Evolutionary conservation across 352 stramenopile genomes (phyloP), one percentile per base, ranked within the genome.

Genomic region (Pythium rishiriense): DNA sequence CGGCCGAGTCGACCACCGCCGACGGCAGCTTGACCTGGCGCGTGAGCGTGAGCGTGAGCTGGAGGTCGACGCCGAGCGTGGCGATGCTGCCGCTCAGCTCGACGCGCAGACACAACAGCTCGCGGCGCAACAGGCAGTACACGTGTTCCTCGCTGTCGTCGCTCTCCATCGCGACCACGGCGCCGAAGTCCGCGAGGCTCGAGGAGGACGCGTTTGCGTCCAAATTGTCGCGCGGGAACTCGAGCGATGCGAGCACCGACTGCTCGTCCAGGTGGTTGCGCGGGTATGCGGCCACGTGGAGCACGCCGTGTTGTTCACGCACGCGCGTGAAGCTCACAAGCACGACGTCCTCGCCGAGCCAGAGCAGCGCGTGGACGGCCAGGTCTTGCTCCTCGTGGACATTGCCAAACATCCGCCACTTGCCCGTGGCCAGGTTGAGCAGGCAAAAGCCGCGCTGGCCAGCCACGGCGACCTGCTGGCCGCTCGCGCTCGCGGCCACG

Each of bases 381-480:
- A 93, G 74, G 42, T 93, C 85, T 43, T 91, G 84, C 60, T 95
- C 87, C 28, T 93, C 81, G 47, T 91, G 86, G 35, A 93, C 81
- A 39, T 93, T 95, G 35, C 87, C 87, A 72, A 95, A 95, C 59
- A 91, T 69, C 4, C 84, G 73, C 87, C 87, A 95, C 62, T 93
- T 93, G 28, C 76, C 79, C 7, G 76, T 91, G 17, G 66, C 41
- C 26, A 83, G 22, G 39, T 93, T 93, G 3, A 91, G 66, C 31
- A 95, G 49, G 52, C 81, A 92, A 43, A 95, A 92, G 1, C 84
- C 87, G 56, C 75, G 69, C 62, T 89, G 74, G 11, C 87, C 87
- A 3, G 87, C 85, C 17, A 95, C 80, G 0, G 81, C 83, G 55
- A 93, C 61, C 11, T 91, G 79, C 37, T 86, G 78, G 3, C 75